These are phyloP conservation scores for Coccomyxa subellipsoidea DNA, from an alignment of 163 green algal species.

Conservation along the genomic window DNA sequence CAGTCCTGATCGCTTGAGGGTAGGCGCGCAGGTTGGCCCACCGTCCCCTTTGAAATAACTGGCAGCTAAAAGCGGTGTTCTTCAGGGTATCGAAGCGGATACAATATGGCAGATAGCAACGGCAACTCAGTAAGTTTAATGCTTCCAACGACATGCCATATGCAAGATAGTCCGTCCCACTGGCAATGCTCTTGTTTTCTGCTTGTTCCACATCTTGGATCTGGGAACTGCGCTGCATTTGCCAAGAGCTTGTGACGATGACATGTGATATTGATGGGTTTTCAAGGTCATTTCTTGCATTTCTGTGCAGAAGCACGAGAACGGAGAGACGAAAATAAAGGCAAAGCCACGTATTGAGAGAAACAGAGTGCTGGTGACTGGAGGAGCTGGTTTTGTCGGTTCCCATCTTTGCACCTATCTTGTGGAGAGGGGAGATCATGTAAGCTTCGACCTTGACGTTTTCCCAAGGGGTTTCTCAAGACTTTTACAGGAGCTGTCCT, in stretches of 20 bases:
- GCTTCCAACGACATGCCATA: too few relatives aligned
- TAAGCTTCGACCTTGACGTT: slow-evolving; percentile 20
- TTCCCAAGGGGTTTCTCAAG: too few relatives aligned
- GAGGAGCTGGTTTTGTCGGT: slow-evolving; percentile 91
- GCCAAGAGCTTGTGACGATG: too few relatives aligned
- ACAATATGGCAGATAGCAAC: background rate
- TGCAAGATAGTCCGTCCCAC: too few relatives aligned
- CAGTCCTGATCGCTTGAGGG: background rate
- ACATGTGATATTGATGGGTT: too few relatives aligned
- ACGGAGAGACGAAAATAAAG: slow-evolving; percentile 42
- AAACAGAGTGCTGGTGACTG: slow-evolving; percentile 89
- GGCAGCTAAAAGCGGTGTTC: background rate
- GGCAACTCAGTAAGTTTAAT: background rate
- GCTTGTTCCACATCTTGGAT: too few relatives aligned
- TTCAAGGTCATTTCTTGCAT: slow-evolving; percentile 12
- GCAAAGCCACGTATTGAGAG: slow-evolving; percentile 81
- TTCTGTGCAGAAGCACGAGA: background rate
- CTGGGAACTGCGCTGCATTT: too few relatives aligned
- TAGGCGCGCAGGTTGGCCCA: background rate
- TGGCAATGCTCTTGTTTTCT: too few relatives aligned
- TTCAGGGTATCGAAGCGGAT: background rate
- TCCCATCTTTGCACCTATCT: slow-evolving; percentile 91
- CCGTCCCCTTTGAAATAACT: background rate
- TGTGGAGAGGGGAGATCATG: slow-evolving; percentile 85
- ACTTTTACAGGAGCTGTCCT: too few relatives aligned